Evolutionary conservation across 192 early-diverging fungal species (phyloP).

Genomic region (Backusella sp.): DNA sequence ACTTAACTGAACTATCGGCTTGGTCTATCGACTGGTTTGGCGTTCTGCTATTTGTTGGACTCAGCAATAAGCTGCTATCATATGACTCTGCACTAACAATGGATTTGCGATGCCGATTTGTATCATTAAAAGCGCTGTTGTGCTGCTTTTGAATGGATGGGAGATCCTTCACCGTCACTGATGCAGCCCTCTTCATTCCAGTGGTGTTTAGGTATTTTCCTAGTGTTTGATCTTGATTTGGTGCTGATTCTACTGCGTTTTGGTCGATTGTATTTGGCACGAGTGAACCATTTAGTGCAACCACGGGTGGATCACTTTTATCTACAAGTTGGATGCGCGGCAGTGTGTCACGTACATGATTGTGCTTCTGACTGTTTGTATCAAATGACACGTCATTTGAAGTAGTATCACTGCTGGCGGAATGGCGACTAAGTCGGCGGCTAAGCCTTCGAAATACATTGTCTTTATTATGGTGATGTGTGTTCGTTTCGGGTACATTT

Average conservation of each 20-base stretch:
- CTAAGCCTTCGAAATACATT: neutral
- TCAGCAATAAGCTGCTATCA: neutral
- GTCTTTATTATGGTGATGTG: neutral
- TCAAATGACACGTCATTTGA: neutral
- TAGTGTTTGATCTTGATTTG: neutral
- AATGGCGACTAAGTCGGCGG: neutral
- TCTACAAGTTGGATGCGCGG: neutral
- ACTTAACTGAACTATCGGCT: constrained; percentile 46
- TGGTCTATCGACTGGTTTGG: neutral
- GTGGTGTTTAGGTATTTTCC: neutral
- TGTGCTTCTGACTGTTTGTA: neutral
- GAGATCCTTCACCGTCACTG: neutral
- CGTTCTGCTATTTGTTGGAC: neutral
- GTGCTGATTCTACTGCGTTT: neutral
- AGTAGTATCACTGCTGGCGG: neutral
- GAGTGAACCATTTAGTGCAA: neutral
- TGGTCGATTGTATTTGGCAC: neutral
- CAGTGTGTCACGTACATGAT: neutral
- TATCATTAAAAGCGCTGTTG: neutral
- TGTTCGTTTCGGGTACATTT: neutral
- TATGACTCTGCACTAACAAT: neutral
- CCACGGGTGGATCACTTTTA: neutral
- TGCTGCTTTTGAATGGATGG: neutral
- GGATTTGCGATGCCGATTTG: neutral
- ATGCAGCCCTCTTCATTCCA: neutral